Percentiles rank a stretch among this genome's conserved stretches.
phyloP scores from a whole-genome alignment of 805 yeast species.

The Brettanomyces nanus region DNA sequence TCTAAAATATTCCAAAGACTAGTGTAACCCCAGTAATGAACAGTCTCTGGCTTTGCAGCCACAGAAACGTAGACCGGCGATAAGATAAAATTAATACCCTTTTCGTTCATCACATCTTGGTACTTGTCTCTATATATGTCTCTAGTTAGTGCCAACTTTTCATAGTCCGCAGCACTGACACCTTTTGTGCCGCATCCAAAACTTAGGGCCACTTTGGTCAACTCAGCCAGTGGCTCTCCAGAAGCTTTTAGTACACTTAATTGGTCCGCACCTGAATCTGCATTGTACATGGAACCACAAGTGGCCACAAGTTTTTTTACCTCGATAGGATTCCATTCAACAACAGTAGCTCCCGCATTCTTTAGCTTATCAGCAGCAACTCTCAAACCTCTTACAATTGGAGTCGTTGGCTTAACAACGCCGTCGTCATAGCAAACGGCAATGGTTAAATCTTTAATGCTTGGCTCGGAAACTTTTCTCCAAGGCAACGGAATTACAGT shows the following conservation, averaged over 20 bases:
- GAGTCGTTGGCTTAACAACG: constrained; percentile 41
- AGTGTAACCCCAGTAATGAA: constrained; percentile 69
- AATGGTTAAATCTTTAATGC: constrained; percentile 15
- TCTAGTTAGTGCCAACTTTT: constrained; percentile 37
- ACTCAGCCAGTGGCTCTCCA: constrained; percentile 56
- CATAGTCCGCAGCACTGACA: constrained; percentile 35
- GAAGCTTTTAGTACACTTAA: constrained; percentile 40
- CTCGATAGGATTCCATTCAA: constrained; percentile 44
- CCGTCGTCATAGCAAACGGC: constrained; percentile 43
- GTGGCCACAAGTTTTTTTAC: constrained; percentile 48
- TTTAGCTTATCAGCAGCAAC: constrained; percentile 40
- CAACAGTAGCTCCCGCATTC: constrained; percentile 46
- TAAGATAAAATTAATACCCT: constrained; percentile 49
- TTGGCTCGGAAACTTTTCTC: constrained; percentile 30
- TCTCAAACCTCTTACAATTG: constrained; percentile 32
- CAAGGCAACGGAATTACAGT: constrained; percentile 40
- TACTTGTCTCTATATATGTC: constrained; percentile 47
- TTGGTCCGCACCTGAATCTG: constrained; percentile 37
- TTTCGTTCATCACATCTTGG: constrained; percentile 35
- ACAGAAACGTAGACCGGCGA: constrained; percentile 57
- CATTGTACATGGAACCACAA: constrained; percentile 41
- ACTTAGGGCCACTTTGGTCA: constrained; percentile 43
- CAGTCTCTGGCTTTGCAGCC: constrained; percentile 51
- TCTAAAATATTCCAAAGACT: constrained; percentile 62
- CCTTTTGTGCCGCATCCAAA: constrained; percentile 47